Conservation (phyloP, 345 rosid genomes). For the Salix udensis region DNA sequence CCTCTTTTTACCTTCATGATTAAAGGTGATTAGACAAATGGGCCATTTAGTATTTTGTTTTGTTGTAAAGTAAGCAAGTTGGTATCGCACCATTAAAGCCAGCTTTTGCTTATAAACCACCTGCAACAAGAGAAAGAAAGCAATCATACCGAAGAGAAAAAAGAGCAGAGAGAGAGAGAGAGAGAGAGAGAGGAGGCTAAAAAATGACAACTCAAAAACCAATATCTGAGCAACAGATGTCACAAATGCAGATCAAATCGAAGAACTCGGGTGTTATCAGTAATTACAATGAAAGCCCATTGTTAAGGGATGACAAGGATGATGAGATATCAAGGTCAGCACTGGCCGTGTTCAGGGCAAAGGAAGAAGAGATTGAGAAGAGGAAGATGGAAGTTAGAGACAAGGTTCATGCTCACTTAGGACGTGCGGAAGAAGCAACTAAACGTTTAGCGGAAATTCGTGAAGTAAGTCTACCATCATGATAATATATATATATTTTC, state of each 20-base stretch:
- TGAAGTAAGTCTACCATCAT: conserved; percentile 48
- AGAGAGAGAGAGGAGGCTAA: conserved; percentile 8
- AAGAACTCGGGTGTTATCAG: conserved; percentile 44
- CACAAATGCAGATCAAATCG: conserved; percentile 39
- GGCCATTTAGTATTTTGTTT: conserved; percentile 14
- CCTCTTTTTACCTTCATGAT: conserved; percentile 27
- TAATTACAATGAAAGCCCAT: conserved; percentile 35
- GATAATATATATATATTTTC: neutral
- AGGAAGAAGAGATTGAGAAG: conserved; percentile 93
- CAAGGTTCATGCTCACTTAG: conserved; percentile 64
- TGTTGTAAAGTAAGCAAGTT: conserved; percentile 28
- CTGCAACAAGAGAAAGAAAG: conserved; percentile 36
- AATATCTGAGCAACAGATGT: conserved; percentile 41
- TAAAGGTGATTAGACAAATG: conserved; percentile 23
- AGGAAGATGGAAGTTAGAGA: conserved; percentile 71
- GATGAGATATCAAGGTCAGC: conserved; percentile 77
- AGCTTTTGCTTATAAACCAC: conserved; percentile 25
- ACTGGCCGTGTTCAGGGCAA: conserved; percentile 59
- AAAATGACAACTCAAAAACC: conserved; percentile 51
- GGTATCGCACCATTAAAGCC: conserved; percentile 36
- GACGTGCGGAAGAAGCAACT: conserved; percentile 68
- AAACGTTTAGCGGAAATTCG: conserved; percentile 75
- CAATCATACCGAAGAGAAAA: conserved; percentile 25
- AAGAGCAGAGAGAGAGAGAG: neutral
- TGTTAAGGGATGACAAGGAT: conserved; percentile 45